Base-by-base conservation (phyloP, 768 basidiomycete species). In the Nidula microcarpa region DNA sequence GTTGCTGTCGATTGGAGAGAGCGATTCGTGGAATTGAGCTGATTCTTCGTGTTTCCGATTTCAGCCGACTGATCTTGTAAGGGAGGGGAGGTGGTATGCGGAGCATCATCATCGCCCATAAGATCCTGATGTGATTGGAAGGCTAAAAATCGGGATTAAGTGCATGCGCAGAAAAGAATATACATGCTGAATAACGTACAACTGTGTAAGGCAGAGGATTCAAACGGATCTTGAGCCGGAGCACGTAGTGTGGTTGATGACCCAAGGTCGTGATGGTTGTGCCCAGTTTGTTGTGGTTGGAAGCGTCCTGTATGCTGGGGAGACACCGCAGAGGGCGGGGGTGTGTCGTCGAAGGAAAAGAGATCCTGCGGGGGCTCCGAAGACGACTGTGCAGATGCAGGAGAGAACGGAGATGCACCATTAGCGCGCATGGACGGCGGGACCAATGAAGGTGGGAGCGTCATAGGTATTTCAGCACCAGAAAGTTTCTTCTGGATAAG, bases 21-120 rank as follows among this genome's bases (percentile, higher is more conserved):
- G 33, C 75, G 81, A 50, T 80, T 86, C 3, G 94, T 96, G 10
- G 89, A 91, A 59, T 80, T 78, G 44, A 97, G 74, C 59, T 95
- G 90, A 60, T 93, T 94, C 68, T 87, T 87, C 17, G 84, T 69
- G 63, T 97, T 95, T 6, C 91, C 93, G 51, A 98, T 88, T 63
- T 94, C 90, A 3, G 85, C 89, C 32, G 89, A 91, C 54, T 81
- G 80, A 59, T 94, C 87, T 4, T 87, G 83, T 5, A 86, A 63
- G 37, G 80, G 75, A 48, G 81, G 73, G 13, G 84, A 74, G 0
- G 74, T 51, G 5, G 76, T 68, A 1, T 67, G 65, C 23, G 74
- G 69, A 8, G 82, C 79, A 34, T 94, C 91, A 54, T 89, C 87
- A 57, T 91, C 90, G 30, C 82, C 86, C 32, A 94, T 74, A 51